Evolutionary conservation across 305 asterid species (phyloP).

Genomic region (Fraxinus angustifolia): DNA sequence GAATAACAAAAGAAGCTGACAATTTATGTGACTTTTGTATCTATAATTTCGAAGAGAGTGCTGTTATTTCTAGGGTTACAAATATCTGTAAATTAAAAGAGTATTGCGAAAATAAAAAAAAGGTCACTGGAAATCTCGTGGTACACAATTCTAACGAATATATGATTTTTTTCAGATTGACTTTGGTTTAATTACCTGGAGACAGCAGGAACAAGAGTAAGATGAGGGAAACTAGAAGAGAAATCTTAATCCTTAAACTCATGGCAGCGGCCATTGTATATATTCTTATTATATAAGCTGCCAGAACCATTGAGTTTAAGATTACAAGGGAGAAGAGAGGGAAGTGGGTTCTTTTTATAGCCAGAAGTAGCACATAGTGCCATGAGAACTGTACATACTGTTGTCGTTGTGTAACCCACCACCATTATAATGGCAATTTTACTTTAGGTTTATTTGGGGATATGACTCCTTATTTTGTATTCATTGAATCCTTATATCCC

Average conservation of each 20-base stretch:
- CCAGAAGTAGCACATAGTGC: slow-evolving; percentile 18
- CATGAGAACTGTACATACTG: background rate
- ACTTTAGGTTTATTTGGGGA: background rate
- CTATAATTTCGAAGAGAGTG: background rate
- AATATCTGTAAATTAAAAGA: background rate
- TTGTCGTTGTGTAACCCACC: background rate
- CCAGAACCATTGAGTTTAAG: background rate
- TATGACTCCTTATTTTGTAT: background rate
- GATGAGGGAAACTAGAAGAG: slow-evolving; percentile 15
- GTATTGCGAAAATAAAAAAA: too few relatives aligned
- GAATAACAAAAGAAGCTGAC: background rate
- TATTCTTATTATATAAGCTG: background rate
- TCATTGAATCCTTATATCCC: background rate
- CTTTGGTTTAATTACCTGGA: slow-evolving; percentile 22
- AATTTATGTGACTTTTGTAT: background rate
- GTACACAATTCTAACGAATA: background rate
- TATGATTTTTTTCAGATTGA: background rate
- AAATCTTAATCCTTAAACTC: slow-evolving; percentile 18
- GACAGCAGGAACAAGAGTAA: slow-evolving; percentile 9
- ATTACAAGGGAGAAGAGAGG: slow-evolving; percentile 1
- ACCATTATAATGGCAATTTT: background rate
- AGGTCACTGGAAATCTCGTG: background rate
- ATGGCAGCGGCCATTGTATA: slow-evolving; percentile 11
- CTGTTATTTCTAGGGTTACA: background rate
- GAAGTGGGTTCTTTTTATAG: slow-evolving; percentile 27